Evolutionary conservation across 1,284 basidiomycete species (phyloP).

Genomic region (Fomitopsis pinicola): DNA sequence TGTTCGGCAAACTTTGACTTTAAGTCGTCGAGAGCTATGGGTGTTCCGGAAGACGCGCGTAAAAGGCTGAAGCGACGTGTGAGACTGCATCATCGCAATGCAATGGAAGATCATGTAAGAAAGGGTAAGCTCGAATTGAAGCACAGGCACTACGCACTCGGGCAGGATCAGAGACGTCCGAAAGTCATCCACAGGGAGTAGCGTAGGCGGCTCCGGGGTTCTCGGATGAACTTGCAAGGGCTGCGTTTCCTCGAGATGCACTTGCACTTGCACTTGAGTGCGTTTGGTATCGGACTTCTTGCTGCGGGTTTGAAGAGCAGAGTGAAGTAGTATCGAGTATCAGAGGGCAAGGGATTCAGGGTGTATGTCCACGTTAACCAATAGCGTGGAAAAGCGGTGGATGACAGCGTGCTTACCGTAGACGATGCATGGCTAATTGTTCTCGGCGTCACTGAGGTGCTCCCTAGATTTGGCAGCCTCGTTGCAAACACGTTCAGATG

Average conservation of each 20-base stretch:
- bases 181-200: constrained; percentile 70
- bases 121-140: constrained; percentile 4
- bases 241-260: neutral
- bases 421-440: constrained; percentile 62
- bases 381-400: neutral
- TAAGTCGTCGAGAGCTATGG: constrained; percentile 59
- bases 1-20: constrained; percentile 68
- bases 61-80: constrained; percentile 76
- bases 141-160: constrained; percentile 50
- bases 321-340: neutral
- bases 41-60: constrained; percentile 59
- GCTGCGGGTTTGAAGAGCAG: constrained; percentile 21
- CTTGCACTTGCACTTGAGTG: constrained; percentile 31
- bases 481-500: constrained; percentile 60
- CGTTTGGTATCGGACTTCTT: constrained; percentile 67
- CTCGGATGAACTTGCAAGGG: constrained; percentile 23
- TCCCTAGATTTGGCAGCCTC: constrained; percentile 36
- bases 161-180: constrained; percentile 79
- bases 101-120: constrained; percentile 9
- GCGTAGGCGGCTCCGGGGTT: constrained; percentile 39
- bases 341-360: neutral
- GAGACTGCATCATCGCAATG: constrained; percentile 46
- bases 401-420: constrained; percentile 55
- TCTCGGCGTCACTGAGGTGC: constrained; percentile 4
- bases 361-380: neutral